Evolutionary conservation across 345 rosid species (phyloP).

Genomic region (Eucalyptus erythrocorys): DNA sequence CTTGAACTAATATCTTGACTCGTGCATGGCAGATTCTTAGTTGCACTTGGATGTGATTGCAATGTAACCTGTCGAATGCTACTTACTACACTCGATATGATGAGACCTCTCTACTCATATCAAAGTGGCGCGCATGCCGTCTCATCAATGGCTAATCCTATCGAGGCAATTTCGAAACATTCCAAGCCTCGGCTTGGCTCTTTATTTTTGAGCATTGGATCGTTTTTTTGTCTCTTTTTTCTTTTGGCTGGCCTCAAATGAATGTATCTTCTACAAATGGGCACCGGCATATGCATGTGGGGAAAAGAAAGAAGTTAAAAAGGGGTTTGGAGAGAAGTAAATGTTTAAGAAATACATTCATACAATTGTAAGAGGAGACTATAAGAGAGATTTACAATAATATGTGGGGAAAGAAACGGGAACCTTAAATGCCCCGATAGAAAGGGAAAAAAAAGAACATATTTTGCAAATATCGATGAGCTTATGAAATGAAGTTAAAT

Average conservation of each 20-base stretch:
- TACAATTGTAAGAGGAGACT: not conserved
- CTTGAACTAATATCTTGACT: slow-evolving; percentile 2
- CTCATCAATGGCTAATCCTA: not conserved
- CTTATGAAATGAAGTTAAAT: too few relatives aligned
- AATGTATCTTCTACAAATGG: not conserved
- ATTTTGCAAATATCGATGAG: not conserved
- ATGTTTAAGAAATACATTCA: not conserved
- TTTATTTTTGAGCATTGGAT: not conserved
- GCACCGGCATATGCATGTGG: not conserved
- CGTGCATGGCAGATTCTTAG: too few relatives aligned
- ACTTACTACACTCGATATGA: not conserved
- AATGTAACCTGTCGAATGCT: not conserved
- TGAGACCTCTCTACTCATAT: not conserved
- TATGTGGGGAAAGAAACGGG: not conserved
- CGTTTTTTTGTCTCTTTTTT: not conserved
- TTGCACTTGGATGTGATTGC: too few relatives aligned
- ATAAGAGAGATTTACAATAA: not conserved
- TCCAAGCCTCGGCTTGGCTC: not conserved
- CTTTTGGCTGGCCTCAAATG: not conserved
- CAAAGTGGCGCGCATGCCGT: not conserved
- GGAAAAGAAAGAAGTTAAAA: not conserved
- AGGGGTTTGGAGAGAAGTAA: not conserved
- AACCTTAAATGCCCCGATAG: too few relatives aligned
- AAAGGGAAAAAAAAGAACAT: not conserved
- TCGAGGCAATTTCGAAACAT: not conserved